Conservation (phyloP, 768 basidiomycete genomes). For the Naganishia antarctica region DNA sequence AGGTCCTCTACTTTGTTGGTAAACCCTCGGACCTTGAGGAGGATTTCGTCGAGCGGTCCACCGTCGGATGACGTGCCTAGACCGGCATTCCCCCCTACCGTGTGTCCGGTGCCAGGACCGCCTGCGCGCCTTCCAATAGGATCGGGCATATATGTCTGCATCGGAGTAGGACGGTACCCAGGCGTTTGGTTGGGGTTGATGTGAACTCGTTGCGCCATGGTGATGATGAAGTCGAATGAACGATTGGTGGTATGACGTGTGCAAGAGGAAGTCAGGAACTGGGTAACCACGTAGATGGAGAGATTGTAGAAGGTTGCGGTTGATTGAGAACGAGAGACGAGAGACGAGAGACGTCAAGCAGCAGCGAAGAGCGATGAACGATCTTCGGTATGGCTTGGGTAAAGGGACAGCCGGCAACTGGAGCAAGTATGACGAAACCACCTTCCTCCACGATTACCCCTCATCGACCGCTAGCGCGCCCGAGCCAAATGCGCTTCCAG, state of each 20-base stretch:
- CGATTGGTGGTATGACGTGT: background rate
- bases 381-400: no score
- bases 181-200: constrained; percentile 45
- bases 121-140: constrained; percentile 25
- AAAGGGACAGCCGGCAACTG: background rate
- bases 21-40: constrained; percentile 40
- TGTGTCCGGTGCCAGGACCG: constrained; percentile 5
- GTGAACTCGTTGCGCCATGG: constrained; percentile 43
- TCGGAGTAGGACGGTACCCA: constrained; percentile 29
- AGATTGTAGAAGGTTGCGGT: background rate
- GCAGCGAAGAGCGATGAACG: no score
- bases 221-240: background rate
- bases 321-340: background rate
- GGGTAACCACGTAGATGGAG: background rate
- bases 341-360: background rate
- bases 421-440: constrained; percentile 1
- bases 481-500: background rate
- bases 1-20: constrained; percentile 71
- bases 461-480: background rate
- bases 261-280: background rate
- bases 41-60: constrained; percentile 31
- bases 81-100: constrained; percentile 5
- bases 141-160: constrained; percentile 30
- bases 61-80: constrained; percentile 21
- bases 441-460: background rate